A percentile compares a stretch with the other conserved stretches of the same genome.
Evolutionary conservation across 441 rosid genomes (phyloP).

Genomic region (Pelargonium australe): DNA sequence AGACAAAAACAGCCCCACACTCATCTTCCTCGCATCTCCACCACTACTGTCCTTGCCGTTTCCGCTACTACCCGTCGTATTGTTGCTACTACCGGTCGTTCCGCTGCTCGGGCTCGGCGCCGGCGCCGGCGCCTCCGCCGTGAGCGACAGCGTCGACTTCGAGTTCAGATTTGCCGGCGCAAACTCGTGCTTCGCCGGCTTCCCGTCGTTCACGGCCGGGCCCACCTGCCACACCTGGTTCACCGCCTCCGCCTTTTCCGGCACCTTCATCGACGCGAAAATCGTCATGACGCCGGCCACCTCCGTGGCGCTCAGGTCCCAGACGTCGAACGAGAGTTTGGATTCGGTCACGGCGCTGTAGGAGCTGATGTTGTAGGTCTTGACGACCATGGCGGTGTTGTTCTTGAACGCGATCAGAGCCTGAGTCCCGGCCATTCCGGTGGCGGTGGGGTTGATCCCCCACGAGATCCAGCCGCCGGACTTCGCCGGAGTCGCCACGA

Average conservation of each 20-base stretch:
- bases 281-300: constrained; percentile 30
- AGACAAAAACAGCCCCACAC: neutral
- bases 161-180: constrained; percentile 25
- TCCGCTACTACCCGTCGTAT: neutral
- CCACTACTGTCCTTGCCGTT: too few species aligned
- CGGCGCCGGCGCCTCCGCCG: neutral
- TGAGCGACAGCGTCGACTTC: constrained; percentile 15
- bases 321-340: constrained; percentile 42
- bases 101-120: neutral
- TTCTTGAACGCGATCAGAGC: constrained; percentile 49
- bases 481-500: constrained; percentile 44
- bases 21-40: neutral
- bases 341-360: constrained; percentile 26
- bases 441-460: constrained; percentile 61
- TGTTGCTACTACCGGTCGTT: neutral
- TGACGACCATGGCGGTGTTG: constrained; percentile 25
- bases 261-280: constrained; percentile 51
- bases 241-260: constrained; percentile 30
- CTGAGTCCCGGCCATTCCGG: constrained; percentile 66
- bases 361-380: constrained; percentile 40
- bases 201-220: constrained; percentile 30
- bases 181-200: constrained; percentile 34
- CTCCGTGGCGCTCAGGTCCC: constrained; percentile 40
- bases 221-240: constrained; percentile 89
- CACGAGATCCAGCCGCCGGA: constrained; percentile 67